Evolutionary conservation across 495 filamentous ascomycete genomes (phyloP).

Genomic region (Copromyces sp.): DNA sequence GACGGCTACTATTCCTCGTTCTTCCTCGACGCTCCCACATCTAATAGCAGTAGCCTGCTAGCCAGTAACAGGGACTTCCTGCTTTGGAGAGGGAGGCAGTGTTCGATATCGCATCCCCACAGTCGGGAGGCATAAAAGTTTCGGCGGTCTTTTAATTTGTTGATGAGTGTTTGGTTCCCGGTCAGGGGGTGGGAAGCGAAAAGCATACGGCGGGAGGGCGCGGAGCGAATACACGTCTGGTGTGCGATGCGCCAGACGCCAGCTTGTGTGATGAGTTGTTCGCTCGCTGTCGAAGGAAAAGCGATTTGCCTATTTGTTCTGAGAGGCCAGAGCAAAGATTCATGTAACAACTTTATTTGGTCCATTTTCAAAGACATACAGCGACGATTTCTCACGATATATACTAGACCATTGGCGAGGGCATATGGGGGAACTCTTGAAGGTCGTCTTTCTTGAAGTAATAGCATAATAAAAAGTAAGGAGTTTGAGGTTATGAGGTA

Average conservation of each 20-base stretch:
- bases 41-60: background rate
- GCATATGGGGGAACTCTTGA: background rate
- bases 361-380: background rate
- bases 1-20: background rate
- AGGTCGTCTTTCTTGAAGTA: background rate
- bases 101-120: background rate
- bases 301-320: background rate
- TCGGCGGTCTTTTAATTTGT: background rate
- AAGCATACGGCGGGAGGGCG: background rate
- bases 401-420: background rate
- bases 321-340: background rate
- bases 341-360: background rate
- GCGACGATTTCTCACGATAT: background rate
- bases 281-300: background rate
- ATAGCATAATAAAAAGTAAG: background rate
- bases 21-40: background rate
- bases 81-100: background rate
- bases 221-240: background rate
- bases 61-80: background rate
- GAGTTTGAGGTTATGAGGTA: too few relatives aligned
- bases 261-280: background rate
- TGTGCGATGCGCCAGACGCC: background rate
- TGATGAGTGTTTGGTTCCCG: background rate
- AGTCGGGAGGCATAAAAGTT: background rate
- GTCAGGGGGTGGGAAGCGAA: background rate